Base-by-base conservation (phyloP, 352 stramenopile genomes). In the Globisporangium perplexum region DNA sequence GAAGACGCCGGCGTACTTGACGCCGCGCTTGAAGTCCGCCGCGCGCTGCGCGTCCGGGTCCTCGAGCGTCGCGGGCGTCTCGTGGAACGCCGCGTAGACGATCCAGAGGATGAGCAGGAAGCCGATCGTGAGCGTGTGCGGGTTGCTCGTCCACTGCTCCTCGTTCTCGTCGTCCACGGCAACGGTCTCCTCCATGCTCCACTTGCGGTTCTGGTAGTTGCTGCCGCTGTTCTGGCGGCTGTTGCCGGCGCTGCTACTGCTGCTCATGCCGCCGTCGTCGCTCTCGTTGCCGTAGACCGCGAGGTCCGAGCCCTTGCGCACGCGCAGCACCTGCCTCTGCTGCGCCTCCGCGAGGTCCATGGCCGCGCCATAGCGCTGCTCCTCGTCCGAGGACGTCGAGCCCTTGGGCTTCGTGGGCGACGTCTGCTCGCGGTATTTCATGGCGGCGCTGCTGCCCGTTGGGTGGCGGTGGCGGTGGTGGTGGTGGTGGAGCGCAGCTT, bases 181-280 rank as follows among this genome's bases (percentile, higher is more conserved):
- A 11, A 88, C 71, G 4, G 64, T 88, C 60, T 93, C 83, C 49
- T 92, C 78, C 63, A 90, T 86, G 60, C 74, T 89, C 78, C 78
- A 90, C 67, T 90, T 92, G 65, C 78, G 77, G 70, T 91, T 87
- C 60, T 79, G 59, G 60, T 89, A 91, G 64, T 91, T 91, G 60
- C 72, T 52, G 42, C 33, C n/a, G 20, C 55, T 45, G 18, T 22
- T 47, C 1, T 7, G 45, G 36, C 47, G 30, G 18, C 36, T 42
- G 17, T n/a, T 20, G 2, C n/a, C 36, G 24, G 44, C 67, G 4
- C 55, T 62, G 42, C 83, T 74, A 1, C 66, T 62, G 41, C 70
- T 65, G 1, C 65, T n/a, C n/a, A n/a, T 65, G 28, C 77, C 72
- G 54, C 83, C 74, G 30, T 71, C 65, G 17, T 35, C 48, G 41